Percentiles rank a stretch among this genome's conserved stretches.
phyloP scores from a whole-genome alignment of 164 flowering plant species.

The Nymphaea colorata region DNA sequence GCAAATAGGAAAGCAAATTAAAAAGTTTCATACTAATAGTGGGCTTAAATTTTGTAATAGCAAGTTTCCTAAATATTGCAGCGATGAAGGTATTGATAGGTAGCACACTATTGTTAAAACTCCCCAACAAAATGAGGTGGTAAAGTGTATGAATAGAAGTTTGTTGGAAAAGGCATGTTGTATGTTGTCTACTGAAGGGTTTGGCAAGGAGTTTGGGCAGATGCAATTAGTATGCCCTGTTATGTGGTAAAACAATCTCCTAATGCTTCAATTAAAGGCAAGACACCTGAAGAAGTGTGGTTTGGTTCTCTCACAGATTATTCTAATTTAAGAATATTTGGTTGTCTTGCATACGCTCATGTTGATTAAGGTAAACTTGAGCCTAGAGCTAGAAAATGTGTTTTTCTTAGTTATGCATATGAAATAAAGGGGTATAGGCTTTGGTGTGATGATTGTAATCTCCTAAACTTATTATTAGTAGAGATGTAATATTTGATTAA shows the following conservation, averaged over 20 bases:
- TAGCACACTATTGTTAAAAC: background rate
- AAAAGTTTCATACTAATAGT: background rate
- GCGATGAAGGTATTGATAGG: background rate
- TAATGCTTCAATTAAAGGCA: background rate
- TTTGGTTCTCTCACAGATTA: background rate
- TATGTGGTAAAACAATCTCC: conserved; percentile 1
- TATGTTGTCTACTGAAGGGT: background rate
- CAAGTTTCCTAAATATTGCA: background rate
- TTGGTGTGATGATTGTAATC: too few relatives aligned
- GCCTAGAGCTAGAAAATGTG: background rate
- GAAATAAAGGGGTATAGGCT: conserved; percentile 3
- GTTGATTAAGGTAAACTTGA: background rate
- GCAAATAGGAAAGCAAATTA: background rate
- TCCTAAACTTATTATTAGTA: too few relatives aligned
- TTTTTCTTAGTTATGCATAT: background rate
- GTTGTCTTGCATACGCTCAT: conserved; percentile 3
- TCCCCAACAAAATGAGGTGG: background rate
- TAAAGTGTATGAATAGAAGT: background rate
- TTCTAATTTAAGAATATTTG: background rate
- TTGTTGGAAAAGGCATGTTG: background rate
- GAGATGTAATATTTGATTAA: too few relatives aligned
- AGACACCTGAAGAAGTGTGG: conserved; percentile 1
- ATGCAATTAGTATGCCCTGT: too few relatives aligned
- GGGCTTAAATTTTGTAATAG: background rate
- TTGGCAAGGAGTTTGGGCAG: background rate